Percentiles rank a stretch among this genome's conserved stretches.
Evolutionary conservation across 1,284 basidiomycete genomes (phyloP).

Genomic region (Fomes fomentarius): DNA sequence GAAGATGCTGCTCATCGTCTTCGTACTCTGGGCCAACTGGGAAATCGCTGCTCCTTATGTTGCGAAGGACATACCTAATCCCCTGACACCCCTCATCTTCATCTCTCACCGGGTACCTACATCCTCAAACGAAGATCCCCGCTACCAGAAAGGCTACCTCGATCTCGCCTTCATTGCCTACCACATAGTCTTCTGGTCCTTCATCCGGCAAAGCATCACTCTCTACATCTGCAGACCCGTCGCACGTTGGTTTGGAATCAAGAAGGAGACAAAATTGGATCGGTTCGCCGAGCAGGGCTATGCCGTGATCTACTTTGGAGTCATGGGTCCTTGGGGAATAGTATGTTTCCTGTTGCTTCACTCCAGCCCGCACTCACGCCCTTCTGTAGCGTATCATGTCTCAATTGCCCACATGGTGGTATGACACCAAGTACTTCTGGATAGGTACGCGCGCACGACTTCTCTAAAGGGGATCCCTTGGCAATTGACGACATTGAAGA

Average conservation of each 20-base stretch:
- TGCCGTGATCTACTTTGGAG: slow-evolving; percentile 78
- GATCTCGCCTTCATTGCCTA: slow-evolving; percentile 88
- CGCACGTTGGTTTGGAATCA: slow-evolving; percentile 73
- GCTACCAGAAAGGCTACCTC: slow-evolving; percentile 78
- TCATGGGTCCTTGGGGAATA: slow-evolving; percentile 76
- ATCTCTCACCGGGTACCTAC: slow-evolving; percentile 71
- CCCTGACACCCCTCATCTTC: slow-evolving; percentile 77
- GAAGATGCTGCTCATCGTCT: slow-evolving; percentile 73
- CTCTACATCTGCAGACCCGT: slow-evolving; percentile 73
- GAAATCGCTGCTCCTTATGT: slow-evolving; percentile 55
- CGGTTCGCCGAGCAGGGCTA: slow-evolving; percentile 93
- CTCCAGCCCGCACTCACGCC: neutral
- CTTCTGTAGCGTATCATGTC: slow-evolving; percentile 78
- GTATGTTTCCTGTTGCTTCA: slow-evolving; percentile 52
- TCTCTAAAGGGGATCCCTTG: neutral
- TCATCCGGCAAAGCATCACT: slow-evolving; percentile 82
- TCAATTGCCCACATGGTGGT: slow-evolving; percentile 90
- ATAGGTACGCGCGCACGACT: slow-evolving; percentile 49
- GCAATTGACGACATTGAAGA: slow-evolving; percentile 41
- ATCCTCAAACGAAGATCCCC: slow-evolving; percentile 54
- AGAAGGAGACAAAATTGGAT: slow-evolving; percentile 68
- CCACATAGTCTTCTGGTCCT: slow-evolving; percentile 91
- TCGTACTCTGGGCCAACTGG: slow-evolving; percentile 79
- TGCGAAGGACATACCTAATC: slow-evolving; percentile 62
- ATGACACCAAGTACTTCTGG: slow-evolving; percentile 83